phyloP scores from a whole-genome alignment of 2,329 filamentous ascomycete genomes.

The Graphilbum fragrans region DNA sequence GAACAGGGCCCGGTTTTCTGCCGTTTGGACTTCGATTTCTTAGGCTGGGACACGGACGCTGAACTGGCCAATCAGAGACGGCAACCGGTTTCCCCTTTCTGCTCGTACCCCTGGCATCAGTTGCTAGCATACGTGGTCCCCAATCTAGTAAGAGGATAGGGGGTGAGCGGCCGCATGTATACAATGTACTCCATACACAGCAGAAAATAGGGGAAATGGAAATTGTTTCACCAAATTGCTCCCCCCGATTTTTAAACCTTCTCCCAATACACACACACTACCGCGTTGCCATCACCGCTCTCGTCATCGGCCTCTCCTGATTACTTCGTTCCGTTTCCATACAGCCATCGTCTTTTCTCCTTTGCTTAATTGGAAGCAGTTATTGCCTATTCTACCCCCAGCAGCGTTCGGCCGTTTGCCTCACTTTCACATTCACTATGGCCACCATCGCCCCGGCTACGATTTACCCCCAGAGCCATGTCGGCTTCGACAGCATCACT shows the following conservation, averaged over 20 bases:
- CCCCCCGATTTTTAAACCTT: conserved; percentile 6
- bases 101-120: too few species aligned
- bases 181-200: too few species aligned
- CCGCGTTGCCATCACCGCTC: too few species aligned
- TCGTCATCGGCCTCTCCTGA: too few species aligned
- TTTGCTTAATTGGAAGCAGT: conserved; percentile 10
- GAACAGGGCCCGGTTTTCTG: too few species aligned
- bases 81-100: too few species aligned
- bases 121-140: too few species aligned
- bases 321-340: conserved; percentile 1
- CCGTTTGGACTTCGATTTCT: too few species aligned
- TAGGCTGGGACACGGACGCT: too few species aligned
- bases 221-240: conserved; percentile 4
- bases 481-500: conserved; percentile 99
- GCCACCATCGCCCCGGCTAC: conserved; percentile 55
- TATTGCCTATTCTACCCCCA: conserved; percentile 7
- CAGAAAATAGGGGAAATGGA: not conserved
- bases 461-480: conserved; percentile 89
- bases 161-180: too few species aligned
- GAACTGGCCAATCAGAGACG: too few species aligned
- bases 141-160: too few species aligned
- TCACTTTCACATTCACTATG: conserved; percentile 25
- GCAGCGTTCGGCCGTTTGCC: conserved; percentile 7
- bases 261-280: not conserved
- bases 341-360: conserved; percentile 5